Base-by-base conservation (phyloP, 169 alveolate genomes). In the Theileria equi region DNA sequence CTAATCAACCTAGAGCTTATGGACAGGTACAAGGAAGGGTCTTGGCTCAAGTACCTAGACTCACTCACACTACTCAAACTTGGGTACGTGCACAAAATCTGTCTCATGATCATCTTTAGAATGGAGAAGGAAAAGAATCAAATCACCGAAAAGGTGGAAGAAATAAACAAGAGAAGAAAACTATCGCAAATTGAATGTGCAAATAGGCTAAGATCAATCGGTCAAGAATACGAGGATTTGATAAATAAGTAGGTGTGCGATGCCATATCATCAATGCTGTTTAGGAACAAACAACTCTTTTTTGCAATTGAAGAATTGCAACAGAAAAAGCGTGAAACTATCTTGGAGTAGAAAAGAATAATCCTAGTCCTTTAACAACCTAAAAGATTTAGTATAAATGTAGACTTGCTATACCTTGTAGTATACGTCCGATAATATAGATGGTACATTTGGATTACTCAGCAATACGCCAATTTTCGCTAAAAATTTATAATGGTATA, bases 11-110 rank as follows among this genome's bases (percentile, higher is more conserved):
- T 65, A 11, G 85, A 76, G 65, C 16, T 65, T 10, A 40, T 76
- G 68, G 85, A 76, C 50, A 70, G 80, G n/a, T 76, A 65, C 54
- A 76, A 76, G 65, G 80, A 76, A 25, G 60, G 52, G 13, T 59
- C 43, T 2, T 76, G 85, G 85, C 64, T 65, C 32, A 61, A 59
- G 8, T 57, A 76, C 35, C 65, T 76, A 16, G 85, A 76, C n/a
- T 50, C 55, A 5, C 45, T 76, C 16, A 31, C 70, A 21, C 11
- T 29, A 11, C 58, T 73, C 35, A 36, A 73, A 21, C 19, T 28
- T 10, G 53, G 76, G 83, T 73, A 8, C 29, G 71, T 73, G 34
- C 48, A 38, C 10, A 7, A 5, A 17, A 50, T 31, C 32, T 0
- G 28, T 17, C 10, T 23, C 34, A 10, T 32, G 41, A 5, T 19